A percentile compares a stretch with the other conserved stretches of the same genome.
Conservation (phyloP, 2,329 filamentous ascomycete species). For the Botryosphaeria dothidea region DNA sequence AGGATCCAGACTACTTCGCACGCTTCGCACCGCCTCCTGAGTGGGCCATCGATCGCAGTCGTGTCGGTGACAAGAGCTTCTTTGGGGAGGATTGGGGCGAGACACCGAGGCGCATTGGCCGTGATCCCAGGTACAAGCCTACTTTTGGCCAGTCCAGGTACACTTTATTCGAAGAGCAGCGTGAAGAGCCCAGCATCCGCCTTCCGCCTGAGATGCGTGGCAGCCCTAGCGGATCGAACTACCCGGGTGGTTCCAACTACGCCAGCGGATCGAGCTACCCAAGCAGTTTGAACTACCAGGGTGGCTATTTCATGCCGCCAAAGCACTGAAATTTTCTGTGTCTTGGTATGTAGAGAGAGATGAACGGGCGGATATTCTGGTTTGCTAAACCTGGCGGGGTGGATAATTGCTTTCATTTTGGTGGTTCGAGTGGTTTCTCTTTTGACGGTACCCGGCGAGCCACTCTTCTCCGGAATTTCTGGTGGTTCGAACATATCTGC, state of each 20-base stretch:
- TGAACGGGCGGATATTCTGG: neutral
- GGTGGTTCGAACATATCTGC: no score
- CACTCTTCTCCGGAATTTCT: no score
- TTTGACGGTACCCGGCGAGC: neutral
- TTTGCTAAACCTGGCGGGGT: neutral
- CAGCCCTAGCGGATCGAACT: neutral
- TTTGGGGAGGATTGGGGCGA: conserved; percentile 31
- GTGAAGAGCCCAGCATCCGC: neutral
- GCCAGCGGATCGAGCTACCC: neutral
- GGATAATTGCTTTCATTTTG: neutral
- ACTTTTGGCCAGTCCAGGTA: neutral
- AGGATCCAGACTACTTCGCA: conserved; percentile 40
- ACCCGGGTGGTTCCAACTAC: neutral
- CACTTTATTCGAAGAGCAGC: conserved; percentile 3
- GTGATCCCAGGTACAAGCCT: conserved; percentile 16
- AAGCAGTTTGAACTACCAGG: neutral
- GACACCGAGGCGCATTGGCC: conserved; percentile 11
- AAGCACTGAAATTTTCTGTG: neutral
- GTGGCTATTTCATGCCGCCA: neutral
- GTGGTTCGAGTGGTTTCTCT: neutral
- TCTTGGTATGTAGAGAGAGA: no score
- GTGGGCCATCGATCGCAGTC: conserved; percentile 40
- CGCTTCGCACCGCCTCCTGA: conserved; percentile 40
- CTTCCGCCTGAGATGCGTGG: neutral
- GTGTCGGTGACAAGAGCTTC: conserved; percentile 42